Evolutionary conservation across 208 protist species (phyloP), one percentile per base, ranked within the genome.

Genomic region (Strigomonas culicis): DNA sequence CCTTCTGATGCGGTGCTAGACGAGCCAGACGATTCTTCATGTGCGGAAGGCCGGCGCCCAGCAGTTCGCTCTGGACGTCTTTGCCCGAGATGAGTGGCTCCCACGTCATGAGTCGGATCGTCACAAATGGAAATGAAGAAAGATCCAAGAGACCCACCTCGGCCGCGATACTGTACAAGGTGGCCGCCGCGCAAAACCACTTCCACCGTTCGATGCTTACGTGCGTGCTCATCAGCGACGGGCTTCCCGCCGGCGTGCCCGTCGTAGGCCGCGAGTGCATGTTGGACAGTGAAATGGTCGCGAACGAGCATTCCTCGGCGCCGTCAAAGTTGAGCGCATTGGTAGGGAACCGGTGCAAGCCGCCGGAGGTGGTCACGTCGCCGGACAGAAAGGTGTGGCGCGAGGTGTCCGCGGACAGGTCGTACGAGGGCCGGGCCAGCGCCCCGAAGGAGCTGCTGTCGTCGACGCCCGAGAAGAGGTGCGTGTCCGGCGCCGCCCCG

Each of bases 161-260:
- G 0, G 74, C 83, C 13, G 90, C 63, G 19, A 78, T 58, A 24
- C 83, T 62, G 58, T 90, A 88, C 15, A 93, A 65, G 17, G 83
- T 74, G 10, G 75, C 74, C 0, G 71, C 62, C 13, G 74, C 77
- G 58, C 63, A 65, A 65, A 85, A 90, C 17, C 74, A 63, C 59
- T 68, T 66, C 87, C 82, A 93, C 31, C 58, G 49, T n/a, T 76
- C 74, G 19, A 84, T 66, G 1, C 36, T 47, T 11, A 41, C 24
- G n/a, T 47, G 57, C 7, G 57, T 24, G 57, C 44, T 61, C 1
- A 61, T 17, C 27, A 41, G 43, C 15, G 57, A 31, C 21, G 49
- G 27, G 49, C 24, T 53, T 8, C 28, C 10, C 24, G 21, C 49
- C 10, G 13, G 15, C 17, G 1, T 17, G 39, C 8, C 3, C 1